Conservation (phyloP, 2,329 filamentous ascomycete genomes). For the Apiospora marii region DNA sequence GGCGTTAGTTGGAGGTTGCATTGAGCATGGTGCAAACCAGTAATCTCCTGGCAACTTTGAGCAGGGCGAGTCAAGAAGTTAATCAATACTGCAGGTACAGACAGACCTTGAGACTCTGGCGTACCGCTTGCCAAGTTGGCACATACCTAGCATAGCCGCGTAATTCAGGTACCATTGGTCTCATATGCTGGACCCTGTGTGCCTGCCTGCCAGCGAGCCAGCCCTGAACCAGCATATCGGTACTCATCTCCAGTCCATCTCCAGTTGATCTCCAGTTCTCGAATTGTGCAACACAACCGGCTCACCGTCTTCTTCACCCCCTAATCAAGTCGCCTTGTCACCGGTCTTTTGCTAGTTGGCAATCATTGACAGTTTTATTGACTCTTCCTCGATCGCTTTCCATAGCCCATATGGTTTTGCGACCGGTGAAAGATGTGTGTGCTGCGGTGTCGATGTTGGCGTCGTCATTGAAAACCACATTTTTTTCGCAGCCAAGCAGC, state of each 20-base stretch:
- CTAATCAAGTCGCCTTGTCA: not conserved
- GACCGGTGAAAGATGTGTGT: not conserved
- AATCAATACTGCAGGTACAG: conserved; percentile 8
- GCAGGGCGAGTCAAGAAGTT: not conserved
- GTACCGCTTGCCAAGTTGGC: not conserved
- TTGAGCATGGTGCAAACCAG: not conserved
- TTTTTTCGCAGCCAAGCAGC: not conserved
- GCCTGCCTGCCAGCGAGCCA: not conserved
- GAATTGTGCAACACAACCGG: not conserved
- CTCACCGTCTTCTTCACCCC: not conserved
- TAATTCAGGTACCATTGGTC: conserved; percentile 1
- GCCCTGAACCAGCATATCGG: not conserved
- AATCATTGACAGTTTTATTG: not conserved
- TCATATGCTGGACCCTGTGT: not conserved
- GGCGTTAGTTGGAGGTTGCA: conserved; percentile 7
- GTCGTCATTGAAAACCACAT: not conserved
- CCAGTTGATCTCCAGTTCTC: not conserved
- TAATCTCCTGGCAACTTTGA: not conserved
- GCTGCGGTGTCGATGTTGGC: not conserved
- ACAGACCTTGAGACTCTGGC: not conserved
- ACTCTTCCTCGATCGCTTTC: not conserved
- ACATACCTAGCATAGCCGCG: not conserved
- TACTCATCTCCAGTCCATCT: not conserved
- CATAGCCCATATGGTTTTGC: not conserved
- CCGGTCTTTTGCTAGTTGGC: not conserved